Percentiles rank a stretch among this genome's conserved stretches.
phyloP scores from a whole-genome alignment of 345 rosid species.

The Raphanus raphanistrum region DNA sequence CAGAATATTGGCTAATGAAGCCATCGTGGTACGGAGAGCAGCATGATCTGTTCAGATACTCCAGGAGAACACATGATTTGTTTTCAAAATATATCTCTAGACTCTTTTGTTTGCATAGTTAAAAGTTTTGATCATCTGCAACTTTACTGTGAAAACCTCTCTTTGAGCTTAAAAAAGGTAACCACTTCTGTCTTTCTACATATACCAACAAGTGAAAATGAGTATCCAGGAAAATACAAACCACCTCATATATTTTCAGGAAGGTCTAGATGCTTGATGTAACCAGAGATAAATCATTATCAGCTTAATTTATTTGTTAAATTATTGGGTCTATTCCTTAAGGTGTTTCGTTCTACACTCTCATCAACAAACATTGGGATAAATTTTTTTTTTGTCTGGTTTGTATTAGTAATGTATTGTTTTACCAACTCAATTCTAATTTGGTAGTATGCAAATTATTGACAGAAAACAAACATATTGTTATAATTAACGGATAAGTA shows the following conservation, averaged over 20 bases:
- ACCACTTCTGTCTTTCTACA: background rate
- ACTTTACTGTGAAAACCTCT: background rate
- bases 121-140: constrained; percentile 23
- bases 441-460: background rate
- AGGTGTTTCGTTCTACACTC: background rate
- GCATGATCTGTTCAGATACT: constrained; percentile 41
- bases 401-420: background rate
- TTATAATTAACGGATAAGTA: background rate
- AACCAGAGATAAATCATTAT: background rate
- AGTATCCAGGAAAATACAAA: background rate
- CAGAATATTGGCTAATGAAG: constrained; percentile 31
- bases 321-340: background rate
- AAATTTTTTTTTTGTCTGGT: background rate
- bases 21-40: constrained; percentile 5
- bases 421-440: background rate
- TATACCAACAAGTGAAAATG: background rate
- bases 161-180: background rate
- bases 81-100: constrained; percentile 26
- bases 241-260: background rate
- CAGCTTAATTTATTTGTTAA: background rate
- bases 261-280: background rate
- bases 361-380: background rate
- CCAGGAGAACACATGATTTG: constrained; percentile 26
- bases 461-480: background rate
- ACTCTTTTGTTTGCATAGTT: background rate